Base-by-base conservation (phyloP, 768 basidiomycete genomes). In the Auricularia heimuer region DNA sequence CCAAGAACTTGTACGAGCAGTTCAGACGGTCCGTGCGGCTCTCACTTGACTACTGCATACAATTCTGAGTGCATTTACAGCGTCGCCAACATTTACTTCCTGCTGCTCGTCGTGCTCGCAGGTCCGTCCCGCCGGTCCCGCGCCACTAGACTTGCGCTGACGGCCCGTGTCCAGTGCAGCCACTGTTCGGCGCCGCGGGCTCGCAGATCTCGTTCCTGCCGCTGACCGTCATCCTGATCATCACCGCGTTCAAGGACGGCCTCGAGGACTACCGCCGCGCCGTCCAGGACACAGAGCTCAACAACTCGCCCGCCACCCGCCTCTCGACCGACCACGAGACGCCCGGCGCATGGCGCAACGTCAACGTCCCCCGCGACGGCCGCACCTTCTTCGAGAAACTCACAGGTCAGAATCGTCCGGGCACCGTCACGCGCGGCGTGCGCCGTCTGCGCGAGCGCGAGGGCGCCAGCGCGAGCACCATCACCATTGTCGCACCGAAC, bases 261-360 rank as follows among this genome's bases (percentile, higher is more conserved):
- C 79, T 98, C 39, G 96, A 98, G 77, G 96, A 99, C 76, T 95
- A 92, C 73, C 86, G 95, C n/a, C 87, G 96, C 62, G 89, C 89
- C 10, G 70, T 76, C 8, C 81, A 95, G 47, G 96, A 99, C 73
- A 90, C 97, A 67, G 87, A 94, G 71, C 95, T 98, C 69, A 99
- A 99, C 78, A 97, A 87, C 63, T 94, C 91, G 0, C 92, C 95
- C 3, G 87, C 90, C 12, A 98, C 94, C 1, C 56, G 56, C 18
- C 56, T 60, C 24, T 6, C 56, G 11, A 14, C 47, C 6, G 47
- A 51, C 47, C 47, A 10, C 47, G 21, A 51, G 1, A 29, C 24
- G 14, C 29, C 11, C 56, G 77, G 75, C 29, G 75, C 73, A 62
- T 80, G 80, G 79, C 68, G 73, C 61, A 80, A 81, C 70, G 77